These are phyloP conservation scores for Chionographis japonica DNA, from an alignment of 106 monocot genomes.

Conservation along the genomic window DNA sequence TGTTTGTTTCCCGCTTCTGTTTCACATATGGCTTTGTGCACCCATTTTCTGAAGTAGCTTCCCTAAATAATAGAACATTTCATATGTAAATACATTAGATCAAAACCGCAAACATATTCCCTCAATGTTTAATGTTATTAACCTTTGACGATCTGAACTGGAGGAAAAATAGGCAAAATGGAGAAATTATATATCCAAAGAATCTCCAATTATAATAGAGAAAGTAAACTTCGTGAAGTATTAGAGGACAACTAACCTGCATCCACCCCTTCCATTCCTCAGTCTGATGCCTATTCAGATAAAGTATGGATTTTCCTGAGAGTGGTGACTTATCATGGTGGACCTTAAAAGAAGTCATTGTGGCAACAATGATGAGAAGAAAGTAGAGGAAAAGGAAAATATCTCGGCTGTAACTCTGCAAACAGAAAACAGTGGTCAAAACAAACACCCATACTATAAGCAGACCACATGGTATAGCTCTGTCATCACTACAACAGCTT, in stretches of 20 bases:
- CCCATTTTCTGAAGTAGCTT: too few relatives aligned
- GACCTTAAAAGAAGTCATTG: constrained; percentile 79
- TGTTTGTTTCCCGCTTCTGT: too few relatives aligned
- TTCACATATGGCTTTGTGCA: too few relatives aligned
- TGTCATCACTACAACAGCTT: background rate
- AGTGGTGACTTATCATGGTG: constrained; percentile 88
- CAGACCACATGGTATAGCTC: background rate
- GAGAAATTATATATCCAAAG: too few relatives aligned
- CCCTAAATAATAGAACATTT: too few relatives aligned
- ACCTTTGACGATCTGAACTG: too few relatives aligned
- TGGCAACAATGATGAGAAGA: constrained; percentile 81
- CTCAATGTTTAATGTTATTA: too few relatives aligned
- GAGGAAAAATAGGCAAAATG: too few relatives aligned
- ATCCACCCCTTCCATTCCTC: constrained; percentile 99
- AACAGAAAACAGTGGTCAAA: constrained; percentile 6
- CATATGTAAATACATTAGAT: too few relatives aligned
- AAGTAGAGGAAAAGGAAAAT: constrained; percentile 93
- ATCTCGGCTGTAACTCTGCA: constrained; percentile 91
- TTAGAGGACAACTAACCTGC: constrained; percentile 53
- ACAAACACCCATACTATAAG: background rate
- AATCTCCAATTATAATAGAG: too few relatives aligned
- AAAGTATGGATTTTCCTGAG: constrained; percentile 81
- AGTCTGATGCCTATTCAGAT: constrained; percentile 93
- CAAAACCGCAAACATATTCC: too few relatives aligned
- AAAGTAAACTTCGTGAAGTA: too few relatives aligned